Base-by-base conservation (phyloP, 2,329 filamentous ascomycete species). In the Ophiocordyceps unilateralis region DNA sequence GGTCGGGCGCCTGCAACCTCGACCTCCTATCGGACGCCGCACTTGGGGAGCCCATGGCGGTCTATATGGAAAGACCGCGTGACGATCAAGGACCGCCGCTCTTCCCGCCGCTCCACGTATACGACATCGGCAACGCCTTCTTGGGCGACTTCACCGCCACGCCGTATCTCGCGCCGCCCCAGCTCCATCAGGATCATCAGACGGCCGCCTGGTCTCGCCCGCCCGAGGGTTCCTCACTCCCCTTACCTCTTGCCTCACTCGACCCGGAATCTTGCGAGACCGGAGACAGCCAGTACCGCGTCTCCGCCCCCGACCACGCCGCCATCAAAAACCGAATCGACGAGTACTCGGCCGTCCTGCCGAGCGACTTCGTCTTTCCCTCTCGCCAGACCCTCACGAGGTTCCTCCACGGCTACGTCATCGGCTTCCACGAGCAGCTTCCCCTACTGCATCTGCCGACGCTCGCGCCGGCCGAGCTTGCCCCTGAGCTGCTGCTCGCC, bases 371-470 rank as follows among this genome's bases (percentile, higher is more conserved):
- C 49, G 68, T 75, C 3, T 72, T 84, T 41, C 80, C 81, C 1
- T 83, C 79, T 5, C 70, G 80, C 3, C 71, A 83, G 49, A 81
- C 81, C 0, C 56, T 84, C 23, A 78, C 76, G 3, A 64, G 81
- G 28, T 84, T 83, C 47, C 59, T 84, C 26, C 78, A 81, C 45
- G 79, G 78, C 1, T 85, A 83, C 50, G 72, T 83, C 43, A 74
- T 70, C 45, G 78, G 79, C 0, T 83, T 84, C 45, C 69, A 74
- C 44, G 68, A 72, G 42, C 66, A 72, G 46, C 53, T 73, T 1
- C 70, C 70, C 0, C 69, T 84, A 47, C 62, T 85, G 23, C 81
- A 86, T 53, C 61, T 83, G 5, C 75, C 81, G 0, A 83, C 79
- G 0, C 65, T 84, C 40, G 66, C 68, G 2, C 70, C 78, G 0